These are phyloP conservation scores for Tuber magnatum DNA, from an alignment of 495 filamentous ascomycete species.

Conservation along the genomic window DNA sequence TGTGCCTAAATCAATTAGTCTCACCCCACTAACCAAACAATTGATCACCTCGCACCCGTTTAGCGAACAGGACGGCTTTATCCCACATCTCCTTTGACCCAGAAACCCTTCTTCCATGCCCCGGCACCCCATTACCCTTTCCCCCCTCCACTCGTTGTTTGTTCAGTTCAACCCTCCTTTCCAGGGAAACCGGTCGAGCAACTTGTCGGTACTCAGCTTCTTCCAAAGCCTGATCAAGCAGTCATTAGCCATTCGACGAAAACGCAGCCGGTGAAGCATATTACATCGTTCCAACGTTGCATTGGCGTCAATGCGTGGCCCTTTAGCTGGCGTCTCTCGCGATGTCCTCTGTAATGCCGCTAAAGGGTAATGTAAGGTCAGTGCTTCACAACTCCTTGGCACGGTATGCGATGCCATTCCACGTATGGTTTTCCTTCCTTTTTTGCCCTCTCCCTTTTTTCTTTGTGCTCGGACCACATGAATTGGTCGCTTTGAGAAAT, in stretches of 20 bases:
- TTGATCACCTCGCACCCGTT: constrained; percentile 60
- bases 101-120: constrained; percentile 23
- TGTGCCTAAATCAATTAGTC: constrained; percentile 39
- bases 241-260: constrained; percentile 12
- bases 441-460: background rate
- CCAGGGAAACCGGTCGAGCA: constrained; percentile 46
- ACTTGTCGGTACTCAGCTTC: constrained; percentile 57
- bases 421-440: background rate
- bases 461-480: background rate
- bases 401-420: background rate
- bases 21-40: constrained; percentile 33
- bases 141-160: constrained; percentile 6
- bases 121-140: constrained; percentile 4
- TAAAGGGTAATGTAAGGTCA: constrained; percentile 10
- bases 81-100: constrained; percentile 66
- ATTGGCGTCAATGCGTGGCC: constrained; percentile 31
- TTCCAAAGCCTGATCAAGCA: constrained; percentile 48
- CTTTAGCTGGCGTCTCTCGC: constrained; percentile 33
- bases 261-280: background rate
- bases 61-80: constrained; percentile 60
- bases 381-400: background rate
- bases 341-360: constrained; percentile 39
- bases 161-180: constrained; percentile 8
- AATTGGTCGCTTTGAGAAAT: background rate
- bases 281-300: constrained; percentile 36